Percentiles rank a stretch among this genome's conserved stretches.
Conservation (phyloP, 1,284 basidiomycete genomes). For the Leccinum pseudoinsigne region DNA sequence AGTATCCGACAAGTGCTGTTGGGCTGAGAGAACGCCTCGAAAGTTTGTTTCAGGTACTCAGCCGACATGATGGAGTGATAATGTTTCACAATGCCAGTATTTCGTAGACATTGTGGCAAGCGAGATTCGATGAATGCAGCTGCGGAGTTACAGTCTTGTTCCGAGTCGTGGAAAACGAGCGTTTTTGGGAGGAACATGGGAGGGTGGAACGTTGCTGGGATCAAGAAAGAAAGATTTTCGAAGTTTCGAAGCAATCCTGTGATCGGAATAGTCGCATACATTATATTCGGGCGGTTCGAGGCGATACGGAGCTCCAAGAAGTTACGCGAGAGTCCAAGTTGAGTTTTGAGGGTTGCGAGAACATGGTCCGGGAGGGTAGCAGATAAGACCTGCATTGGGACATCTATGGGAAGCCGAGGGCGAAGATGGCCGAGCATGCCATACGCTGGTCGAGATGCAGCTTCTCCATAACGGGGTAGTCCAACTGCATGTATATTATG, state of each 20-base stretch:
- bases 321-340: background rate
- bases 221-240: background rate
- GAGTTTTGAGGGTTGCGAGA: background rate
- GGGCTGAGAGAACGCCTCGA: background rate
- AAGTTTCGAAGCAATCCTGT: background rate
- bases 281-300: background rate
- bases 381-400: background rate
- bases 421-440: background rate
- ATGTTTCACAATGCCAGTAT: background rate
- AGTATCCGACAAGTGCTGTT: background rate
- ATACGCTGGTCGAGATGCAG: background rate
- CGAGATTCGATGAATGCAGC: background rate
- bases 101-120: background rate
- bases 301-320: background rate
- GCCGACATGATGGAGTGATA: background rate
- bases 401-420: background rate
- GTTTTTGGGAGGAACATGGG: background rate
- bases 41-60: background rate
- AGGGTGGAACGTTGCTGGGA: background rate
- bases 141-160: background rate
- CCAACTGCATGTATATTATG: background rate
- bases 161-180: background rate
- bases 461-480: background rate
- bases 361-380: background rate
- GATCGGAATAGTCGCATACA: background rate